Conservation (phyloP, 768 basidiomycete species). For the Rhodotorula diobovata region DNA sequence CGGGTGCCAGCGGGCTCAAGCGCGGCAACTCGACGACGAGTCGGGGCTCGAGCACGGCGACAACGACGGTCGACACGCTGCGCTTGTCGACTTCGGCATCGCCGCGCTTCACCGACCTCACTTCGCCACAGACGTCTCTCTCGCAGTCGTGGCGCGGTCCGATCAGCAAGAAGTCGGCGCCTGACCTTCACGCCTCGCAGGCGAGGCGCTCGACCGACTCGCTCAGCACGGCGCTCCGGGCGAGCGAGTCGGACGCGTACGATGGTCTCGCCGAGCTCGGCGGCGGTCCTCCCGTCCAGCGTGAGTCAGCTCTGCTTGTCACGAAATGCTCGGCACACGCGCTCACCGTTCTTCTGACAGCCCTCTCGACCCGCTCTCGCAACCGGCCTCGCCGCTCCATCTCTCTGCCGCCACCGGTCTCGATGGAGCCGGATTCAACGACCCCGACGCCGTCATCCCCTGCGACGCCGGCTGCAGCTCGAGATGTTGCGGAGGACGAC, state of each 20-base stretch:
- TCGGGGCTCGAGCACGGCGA: slow-evolving; percentile 25
- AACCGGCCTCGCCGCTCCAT: not conserved
- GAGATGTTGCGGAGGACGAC: not conserved
- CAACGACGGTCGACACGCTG: slow-evolving; percentile 17
- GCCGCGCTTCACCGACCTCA: not conserved
- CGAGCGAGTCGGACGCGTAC: not conserved
- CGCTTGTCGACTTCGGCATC: not conserved
- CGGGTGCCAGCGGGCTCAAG: slow-evolving; percentile 17
- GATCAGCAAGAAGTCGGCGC: slow-evolving; percentile 25
- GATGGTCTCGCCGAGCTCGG: not conserved
- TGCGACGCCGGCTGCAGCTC: not conserved
- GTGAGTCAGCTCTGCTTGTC: not conserved
- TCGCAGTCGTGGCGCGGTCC: not conserved
- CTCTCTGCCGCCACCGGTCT: not conserved
- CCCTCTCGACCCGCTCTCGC: not conserved
- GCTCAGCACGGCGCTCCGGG: not conserved
- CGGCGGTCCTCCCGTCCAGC: not conserved
- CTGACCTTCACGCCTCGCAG: slow-evolving; percentile 5
- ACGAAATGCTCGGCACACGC: not conserved
- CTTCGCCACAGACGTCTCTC: not conserved
- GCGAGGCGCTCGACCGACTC: not conserved
- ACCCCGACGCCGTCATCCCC: not conserved
- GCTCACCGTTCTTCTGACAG: not conserved
- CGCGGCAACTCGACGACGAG: slow-evolving; percentile 29
- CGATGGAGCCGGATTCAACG: not conserved